These are phyloP conservation scores for Sugiyamaella floridensis DNA, from an alignment of 805 yeast species.

Conservation along the genomic window DNA sequence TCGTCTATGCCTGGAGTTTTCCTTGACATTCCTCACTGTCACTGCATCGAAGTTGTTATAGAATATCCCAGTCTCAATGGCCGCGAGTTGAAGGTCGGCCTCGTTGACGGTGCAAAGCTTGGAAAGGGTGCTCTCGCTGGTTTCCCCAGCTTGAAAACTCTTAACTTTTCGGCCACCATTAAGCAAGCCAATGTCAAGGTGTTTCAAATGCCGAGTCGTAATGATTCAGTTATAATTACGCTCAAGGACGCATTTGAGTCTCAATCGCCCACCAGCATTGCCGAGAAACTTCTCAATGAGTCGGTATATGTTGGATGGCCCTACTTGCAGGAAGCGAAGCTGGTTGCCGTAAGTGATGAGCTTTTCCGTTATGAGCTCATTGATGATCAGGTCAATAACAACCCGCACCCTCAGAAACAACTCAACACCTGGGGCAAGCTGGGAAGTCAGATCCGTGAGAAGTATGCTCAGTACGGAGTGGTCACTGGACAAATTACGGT, in stretches of 20 bases:
- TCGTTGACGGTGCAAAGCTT: constrained; percentile 55
- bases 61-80: constrained; percentile 44
- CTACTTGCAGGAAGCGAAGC: constrained; percentile 72
- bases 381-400: constrained; percentile 21
- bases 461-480: constrained; percentile 52
- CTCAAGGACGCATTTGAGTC: constrained; percentile 41
- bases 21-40: constrained; percentile 70
- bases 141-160: constrained; percentile 74
- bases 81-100: constrained; percentile 38
- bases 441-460: constrained; percentile 34
- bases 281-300: constrained; percentile 53
- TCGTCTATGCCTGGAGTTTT: constrained; percentile 76
- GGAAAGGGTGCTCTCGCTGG: constrained; percentile 80
- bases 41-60: constrained; percentile 60
- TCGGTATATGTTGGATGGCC: constrained; percentile 84
- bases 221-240: constrained; percentile 69
- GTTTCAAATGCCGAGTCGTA: constrained; percentile 78
- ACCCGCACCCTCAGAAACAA: constrained; percentile 40
- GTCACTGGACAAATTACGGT: constrained; percentile 46
- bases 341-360: constrained; percentile 55
- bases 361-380: constrained; percentile 37
- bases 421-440: constrained; percentile 40
- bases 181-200: constrained; percentile 60
- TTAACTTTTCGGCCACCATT: constrained; percentile 50
- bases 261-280: constrained; percentile 51